Evolutionary conservation across 805 yeast species (phyloP).

Genomic region (Zygosaccharomyces bisporus): DNA sequence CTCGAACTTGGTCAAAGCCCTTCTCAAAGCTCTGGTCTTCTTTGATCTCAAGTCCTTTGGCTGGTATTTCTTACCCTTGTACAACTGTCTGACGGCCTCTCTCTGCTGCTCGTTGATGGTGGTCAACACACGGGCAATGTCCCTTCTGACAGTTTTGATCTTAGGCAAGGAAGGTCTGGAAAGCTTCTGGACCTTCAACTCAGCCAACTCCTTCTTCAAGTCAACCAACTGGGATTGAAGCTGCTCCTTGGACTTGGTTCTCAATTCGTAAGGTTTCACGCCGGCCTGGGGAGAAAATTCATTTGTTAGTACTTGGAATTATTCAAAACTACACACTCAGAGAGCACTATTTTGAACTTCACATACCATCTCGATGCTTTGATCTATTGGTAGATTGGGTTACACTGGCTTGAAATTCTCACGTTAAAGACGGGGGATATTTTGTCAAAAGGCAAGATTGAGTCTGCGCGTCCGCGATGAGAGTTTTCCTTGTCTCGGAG

Average conservation of each 20-base stretch:
- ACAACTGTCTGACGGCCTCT: conserved; percentile 89
- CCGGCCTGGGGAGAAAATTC: conserved; percentile 54
- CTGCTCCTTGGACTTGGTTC: conserved; percentile 95
- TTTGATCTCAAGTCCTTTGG: conserved; percentile 99
- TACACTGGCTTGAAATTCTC: background rate
- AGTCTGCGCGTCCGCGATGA: background rate
- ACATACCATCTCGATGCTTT: conserved; percentile 9
- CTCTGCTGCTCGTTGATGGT: conserved; percentile 96
- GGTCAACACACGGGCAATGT: conserved; percentile 97
- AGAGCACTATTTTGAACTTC: background rate
- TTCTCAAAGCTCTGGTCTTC: conserved; percentile 99
- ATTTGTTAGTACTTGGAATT: conserved; percentile 12
- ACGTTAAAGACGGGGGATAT: conserved; percentile 4
- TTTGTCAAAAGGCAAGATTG: conserved; percentile 4
- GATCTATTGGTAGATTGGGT: background rate
- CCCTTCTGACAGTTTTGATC: conserved; percentile 95
- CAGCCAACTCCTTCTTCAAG: conserved; percentile 94
- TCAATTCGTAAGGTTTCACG: conserved; percentile 92
- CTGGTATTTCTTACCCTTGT: conserved; percentile 90
- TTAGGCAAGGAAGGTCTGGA: conserved; percentile 91
- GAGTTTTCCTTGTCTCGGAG: background rate
- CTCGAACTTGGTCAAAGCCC: conserved; percentile 88
- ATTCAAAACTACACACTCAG: background rate
- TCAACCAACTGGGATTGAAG: conserved; percentile 91
- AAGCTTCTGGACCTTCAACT: conserved; percentile 93